Base-by-base conservation (phyloP, 768 basidiomycete genomes). In the Tremella yokohamensis region DNA sequence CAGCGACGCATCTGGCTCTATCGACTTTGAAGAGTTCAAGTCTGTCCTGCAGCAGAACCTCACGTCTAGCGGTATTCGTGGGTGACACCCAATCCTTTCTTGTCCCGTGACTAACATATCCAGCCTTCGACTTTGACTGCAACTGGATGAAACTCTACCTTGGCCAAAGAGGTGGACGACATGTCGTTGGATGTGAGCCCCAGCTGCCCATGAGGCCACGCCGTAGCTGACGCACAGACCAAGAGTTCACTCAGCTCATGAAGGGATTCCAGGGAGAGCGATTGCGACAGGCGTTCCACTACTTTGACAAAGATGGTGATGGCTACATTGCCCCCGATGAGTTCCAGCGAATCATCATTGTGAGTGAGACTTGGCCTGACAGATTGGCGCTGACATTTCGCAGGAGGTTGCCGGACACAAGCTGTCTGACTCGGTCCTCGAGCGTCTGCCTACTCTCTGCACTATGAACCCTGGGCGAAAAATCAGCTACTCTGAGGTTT, bases 221-320 rank as follows among this genome's bases (percentile, higher is more conserved):
- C 39, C 8, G 16, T 38, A 3, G 9, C 39, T 54, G 34, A 48
- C 45, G n/a, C 20, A 51, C 66, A 91, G 88, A 93, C 79, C 88
- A 88, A 74, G 93, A 98, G 78, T 98, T 98, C 79, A 96, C 92
- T 26, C 93, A 97, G 79, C 80, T 98, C 59, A 96, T 99, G 90
- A 98, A 97, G 78, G 94, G 92, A 42, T 83, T 97, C 56, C 96
- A 97, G 79, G 96, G 93, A 71, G 96, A 99, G 78, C 86, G 96
- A 29, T 81, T 99, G 54, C 88, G 96, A 60, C 96, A 99, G 79
- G 88, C 92, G 22, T 99, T 98, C 81, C 88, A 85, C 79, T 84
- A 86, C 78, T 82, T 98, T 73, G 94, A 98, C 78, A 79, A 81
- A 49, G 87, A 94, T 72, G 84, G 88, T 72, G 89, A 94, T 72